Evolutionary conservation across 1,284 basidiomycete species (phyloP).

Genomic region (Tremellales sp.): DNA sequence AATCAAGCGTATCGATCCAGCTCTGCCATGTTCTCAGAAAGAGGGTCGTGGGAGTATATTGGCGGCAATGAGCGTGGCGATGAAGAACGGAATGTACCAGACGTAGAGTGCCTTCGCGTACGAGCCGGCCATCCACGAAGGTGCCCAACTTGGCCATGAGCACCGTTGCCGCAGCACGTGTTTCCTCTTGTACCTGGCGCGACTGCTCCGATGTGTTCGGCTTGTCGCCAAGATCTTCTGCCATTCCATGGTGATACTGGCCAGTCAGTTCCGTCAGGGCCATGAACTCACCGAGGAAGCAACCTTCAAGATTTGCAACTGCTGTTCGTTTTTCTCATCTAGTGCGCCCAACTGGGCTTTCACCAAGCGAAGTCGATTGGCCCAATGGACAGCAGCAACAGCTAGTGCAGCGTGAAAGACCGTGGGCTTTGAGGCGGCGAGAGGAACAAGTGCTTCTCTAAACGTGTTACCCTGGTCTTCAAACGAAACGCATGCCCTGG

Average conservation of each 20-base stretch:
- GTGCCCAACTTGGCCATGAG: conserved; percentile 5
- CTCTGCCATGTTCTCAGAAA: conserved; percentile 9
- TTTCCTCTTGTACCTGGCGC: conserved; percentile 7
- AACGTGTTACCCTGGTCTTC: conserved; percentile 7
- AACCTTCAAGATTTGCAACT: conserved; percentile 3
- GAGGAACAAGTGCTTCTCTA: conserved; percentile 7
- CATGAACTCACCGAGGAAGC: conserved; percentile 6
- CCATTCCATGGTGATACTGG: conserved; percentile 9
- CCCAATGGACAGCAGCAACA: conserved; percentile 9
- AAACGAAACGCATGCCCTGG: conserved; percentile 8
- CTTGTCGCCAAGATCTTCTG: conserved; percentile 4
- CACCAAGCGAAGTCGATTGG: conserved; percentile 3
- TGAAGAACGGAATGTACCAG: conserved; percentile 2
- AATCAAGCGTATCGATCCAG: conserved; percentile 9
- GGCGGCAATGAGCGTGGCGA: not conserved
- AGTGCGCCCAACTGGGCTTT: too few relatives aligned
- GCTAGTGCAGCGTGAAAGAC: conserved; percentile 7
- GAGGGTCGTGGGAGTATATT: not conserved
- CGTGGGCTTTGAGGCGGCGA: conserved; percentile 3
- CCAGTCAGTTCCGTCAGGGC: not conserved
- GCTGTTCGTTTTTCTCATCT: not conserved
- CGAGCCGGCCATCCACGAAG: conserved; percentile 3
- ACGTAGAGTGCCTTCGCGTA: not conserved
- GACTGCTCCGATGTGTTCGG: too few relatives aligned
- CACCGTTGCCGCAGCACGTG: conserved; percentile 1